Evolutionary conservation across 1,284 basidiomycete genomes (phyloP).

Genomic region (Trichosporon faecale): DNA sequence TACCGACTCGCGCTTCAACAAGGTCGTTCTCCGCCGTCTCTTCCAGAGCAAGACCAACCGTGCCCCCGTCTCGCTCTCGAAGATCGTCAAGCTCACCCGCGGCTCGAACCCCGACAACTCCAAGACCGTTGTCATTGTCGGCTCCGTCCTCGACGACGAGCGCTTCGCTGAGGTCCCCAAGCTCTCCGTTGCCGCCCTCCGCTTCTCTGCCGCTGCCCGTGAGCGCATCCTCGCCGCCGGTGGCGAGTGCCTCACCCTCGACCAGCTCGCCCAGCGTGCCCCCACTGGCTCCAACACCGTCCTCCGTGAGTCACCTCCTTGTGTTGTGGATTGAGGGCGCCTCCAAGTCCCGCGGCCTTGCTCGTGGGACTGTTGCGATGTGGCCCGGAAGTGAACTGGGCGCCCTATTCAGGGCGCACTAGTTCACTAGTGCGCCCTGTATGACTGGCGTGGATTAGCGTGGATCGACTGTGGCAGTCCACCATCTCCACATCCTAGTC

Average conservation of each 20-base stretch:
- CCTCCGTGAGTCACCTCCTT: constrained; percentile 51
- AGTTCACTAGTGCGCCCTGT: no score
- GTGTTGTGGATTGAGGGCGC: no score
- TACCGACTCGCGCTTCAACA: constrained; percentile 96
- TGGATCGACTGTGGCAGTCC: no score
- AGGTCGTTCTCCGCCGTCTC: constrained; percentile 92
- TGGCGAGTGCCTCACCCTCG: constrained; percentile 90
- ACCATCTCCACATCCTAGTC: no score
- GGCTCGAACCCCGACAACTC: constrained; percentile 63
- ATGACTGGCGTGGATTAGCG: no score
- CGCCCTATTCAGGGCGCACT: no score
- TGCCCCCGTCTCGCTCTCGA: constrained; percentile 90
- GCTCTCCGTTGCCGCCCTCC: constrained; percentile 88
- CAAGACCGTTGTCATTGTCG: constrained; percentile 87
- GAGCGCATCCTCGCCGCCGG: constrained; percentile 94
- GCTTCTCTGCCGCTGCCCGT: constrained; percentile 88
- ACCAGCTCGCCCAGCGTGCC: constrained; percentile 90
- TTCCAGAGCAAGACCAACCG: constrained; percentile 94
- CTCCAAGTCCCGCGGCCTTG: neutral
- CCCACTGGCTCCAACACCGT: constrained; percentile 96
- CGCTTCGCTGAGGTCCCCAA: constrained; percentile 85
- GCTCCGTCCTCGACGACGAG: constrained; percentile 93
- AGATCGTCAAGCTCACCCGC: constrained; percentile 76
- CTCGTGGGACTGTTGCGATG: no score
- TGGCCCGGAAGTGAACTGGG: no score